Evolutionary conservation across 768 basidiomycete species (phyloP).

Genomic region (Tulasnella sp.): DNA sequence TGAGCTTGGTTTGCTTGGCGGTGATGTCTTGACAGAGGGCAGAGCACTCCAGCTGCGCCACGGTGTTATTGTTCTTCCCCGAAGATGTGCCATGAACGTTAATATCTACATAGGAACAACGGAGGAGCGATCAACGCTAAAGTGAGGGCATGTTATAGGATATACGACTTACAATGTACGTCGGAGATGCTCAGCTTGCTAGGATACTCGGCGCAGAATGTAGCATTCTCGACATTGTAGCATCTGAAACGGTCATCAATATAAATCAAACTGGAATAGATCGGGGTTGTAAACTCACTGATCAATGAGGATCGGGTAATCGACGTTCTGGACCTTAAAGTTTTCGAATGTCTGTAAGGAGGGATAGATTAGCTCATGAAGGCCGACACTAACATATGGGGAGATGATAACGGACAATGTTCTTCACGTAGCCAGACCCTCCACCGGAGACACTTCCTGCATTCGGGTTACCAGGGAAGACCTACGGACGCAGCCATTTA

Average conservation of each 20-base stretch:
- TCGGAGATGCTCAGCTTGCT: conserved; percentile 48
- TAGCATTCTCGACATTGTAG: conserved; percentile 38
- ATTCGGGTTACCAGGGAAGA: conserved; percentile 50
- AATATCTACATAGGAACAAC: conserved; percentile 20
- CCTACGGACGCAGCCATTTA: conserved; percentile 19
- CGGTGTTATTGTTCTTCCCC: conserved; percentile 34
- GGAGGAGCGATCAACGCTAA: too few relatives aligned
- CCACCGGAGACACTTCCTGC: conserved; percentile 44
- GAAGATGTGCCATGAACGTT: conserved; percentile 50
- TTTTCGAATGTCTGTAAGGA: conserved; percentile 33
- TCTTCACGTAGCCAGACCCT: conserved; percentile 35
- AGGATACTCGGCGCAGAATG: conserved; percentile 43
- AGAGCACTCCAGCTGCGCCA: conserved; percentile 47
- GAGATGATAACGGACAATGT: conserved; percentile 17
- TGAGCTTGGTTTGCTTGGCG: conserved; percentile 26
- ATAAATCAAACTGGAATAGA: too few relatives aligned
- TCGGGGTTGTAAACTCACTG: too few relatives aligned
- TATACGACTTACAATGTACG: conserved; percentile 32
- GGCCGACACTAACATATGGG: conserved; percentile 9
- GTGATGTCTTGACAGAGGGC: conserved; percentile 31
- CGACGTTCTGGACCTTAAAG: conserved; percentile 44
- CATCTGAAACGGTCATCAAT: not conserved
- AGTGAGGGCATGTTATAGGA: not conserved
- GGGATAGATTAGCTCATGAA: conserved; percentile 7
- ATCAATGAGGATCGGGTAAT: conserved; percentile 50